These are phyloP conservation scores for Epichloe sibirici DNA, from an alignment of 2,329 filamentous ascomycete genomes.

Conservation along the genomic window DNA sequence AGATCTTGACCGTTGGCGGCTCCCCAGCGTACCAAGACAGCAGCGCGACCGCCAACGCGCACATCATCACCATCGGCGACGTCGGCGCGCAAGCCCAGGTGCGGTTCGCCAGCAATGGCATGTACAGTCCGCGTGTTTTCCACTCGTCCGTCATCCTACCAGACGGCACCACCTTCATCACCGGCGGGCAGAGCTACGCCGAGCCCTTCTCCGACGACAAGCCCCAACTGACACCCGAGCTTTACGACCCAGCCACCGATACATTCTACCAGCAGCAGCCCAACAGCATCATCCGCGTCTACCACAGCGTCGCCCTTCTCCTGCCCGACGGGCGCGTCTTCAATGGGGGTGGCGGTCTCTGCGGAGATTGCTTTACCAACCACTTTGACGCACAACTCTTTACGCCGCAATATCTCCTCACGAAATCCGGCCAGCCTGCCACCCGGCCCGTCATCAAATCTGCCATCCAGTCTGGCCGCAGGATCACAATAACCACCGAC, in stretches of 20 bases:
- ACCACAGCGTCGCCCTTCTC: conserved; percentile 37
- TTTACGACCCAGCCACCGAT: conserved; percentile 31
- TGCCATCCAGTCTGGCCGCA: conserved; percentile 9
- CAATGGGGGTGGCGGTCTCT: conserved; percentile 40
- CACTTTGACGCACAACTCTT: conserved; percentile 45
- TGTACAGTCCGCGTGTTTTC: conserved; percentile 29
- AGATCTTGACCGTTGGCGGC: conserved; percentile 42
- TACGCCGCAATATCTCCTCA: conserved; percentile 42
- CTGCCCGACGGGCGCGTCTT: conserved; percentile 38
- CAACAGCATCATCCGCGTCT: conserved; percentile 30
- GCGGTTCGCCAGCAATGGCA: conserved; percentile 11
- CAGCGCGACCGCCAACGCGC: conserved; percentile 30
- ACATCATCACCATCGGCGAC: conserved; percentile 19
- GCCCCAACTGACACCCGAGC: conserved; percentile 29
- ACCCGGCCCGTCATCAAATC: conserved; percentile 28
- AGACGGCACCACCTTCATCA: conserved; percentile 33
- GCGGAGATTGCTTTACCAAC: conserved; percentile 31
- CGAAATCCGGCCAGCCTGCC: conserved; percentile 25
- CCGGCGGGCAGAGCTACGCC: conserved; percentile 32
- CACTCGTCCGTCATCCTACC: conserved; percentile 36
- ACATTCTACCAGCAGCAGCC: conserved; percentile 25
- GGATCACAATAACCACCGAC: conserved; percentile 11
- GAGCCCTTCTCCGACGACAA: conserved; percentile 32
- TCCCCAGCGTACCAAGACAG: conserved; percentile 30
- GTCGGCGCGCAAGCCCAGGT: conserved; percentile 9